Evolutionary conservation across 2,329 filamentous ascomycete species (phyloP).

Genomic region (Metarhizium rileyi): DNA sequence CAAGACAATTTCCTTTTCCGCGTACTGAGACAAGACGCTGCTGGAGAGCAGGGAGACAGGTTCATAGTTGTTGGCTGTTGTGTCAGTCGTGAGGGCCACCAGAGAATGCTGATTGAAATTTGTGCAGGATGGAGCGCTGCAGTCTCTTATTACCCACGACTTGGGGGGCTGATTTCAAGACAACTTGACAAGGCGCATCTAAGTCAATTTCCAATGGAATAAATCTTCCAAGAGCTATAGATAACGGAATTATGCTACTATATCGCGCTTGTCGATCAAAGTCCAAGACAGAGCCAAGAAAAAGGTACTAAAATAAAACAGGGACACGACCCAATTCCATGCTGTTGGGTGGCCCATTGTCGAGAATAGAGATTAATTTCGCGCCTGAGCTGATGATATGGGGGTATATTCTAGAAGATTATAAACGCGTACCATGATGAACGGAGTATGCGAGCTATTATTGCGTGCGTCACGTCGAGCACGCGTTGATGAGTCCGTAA

Average conservation of each 20-base stretch:
- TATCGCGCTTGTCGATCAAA: conserved; percentile 6
- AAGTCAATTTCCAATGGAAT: background rate
- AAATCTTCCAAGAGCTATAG: background rate
- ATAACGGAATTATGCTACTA: background rate
- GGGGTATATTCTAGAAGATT: conserved; percentile 27
- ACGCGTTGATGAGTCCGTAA: background rate
- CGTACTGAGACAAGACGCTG: too few species aligned
- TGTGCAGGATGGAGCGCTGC: conserved; percentile 17
- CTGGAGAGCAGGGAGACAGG: too few species aligned
- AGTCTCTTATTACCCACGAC: conserved; percentile 19
- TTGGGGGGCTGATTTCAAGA: conserved; percentile 21
- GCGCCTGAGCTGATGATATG: conserved; percentile 22
- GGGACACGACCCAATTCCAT: background rate
- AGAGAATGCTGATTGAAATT: too few species aligned
- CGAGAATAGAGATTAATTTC: background rate
- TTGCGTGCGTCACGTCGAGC: background rate
- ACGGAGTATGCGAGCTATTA: conserved; percentile 3
- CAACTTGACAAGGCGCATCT: background rate
- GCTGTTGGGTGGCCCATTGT: background rate
- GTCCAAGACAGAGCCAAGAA: conserved; percentile 3
- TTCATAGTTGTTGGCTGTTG: too few species aligned
- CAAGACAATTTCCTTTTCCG: too few species aligned
- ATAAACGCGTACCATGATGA: too few species aligned
- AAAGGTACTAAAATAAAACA: background rate
- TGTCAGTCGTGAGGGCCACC: too few species aligned